These are phyloP conservation scores for Psilocybe sp. DNA, from an alignment of 768 basidiomycete genomes.

Conservation along the genomic window DNA sequence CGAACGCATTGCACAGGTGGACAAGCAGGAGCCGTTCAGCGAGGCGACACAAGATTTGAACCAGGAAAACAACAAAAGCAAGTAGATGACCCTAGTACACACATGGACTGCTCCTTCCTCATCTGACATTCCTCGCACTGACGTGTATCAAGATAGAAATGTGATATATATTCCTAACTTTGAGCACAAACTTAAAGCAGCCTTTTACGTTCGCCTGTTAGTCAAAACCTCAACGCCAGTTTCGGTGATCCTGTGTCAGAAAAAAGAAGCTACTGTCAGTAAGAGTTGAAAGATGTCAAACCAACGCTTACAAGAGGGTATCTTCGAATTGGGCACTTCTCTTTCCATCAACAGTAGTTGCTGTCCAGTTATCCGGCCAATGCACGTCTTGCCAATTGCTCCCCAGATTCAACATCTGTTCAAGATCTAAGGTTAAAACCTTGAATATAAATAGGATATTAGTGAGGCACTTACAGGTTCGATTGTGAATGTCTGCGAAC, in stretches of 20 bases:
- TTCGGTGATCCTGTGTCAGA: conserved; percentile 74
- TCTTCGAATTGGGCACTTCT: conserved; percentile 97
- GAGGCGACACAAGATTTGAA: conserved; percentile 69
- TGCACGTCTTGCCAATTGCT: conserved; percentile 72
- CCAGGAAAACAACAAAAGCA: conserved; percentile 48
- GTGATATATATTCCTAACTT: conserved; percentile 1
- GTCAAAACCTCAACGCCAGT: conserved; percentile 88
- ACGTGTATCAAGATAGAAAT: background rate
- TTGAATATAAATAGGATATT: conserved; percentile 5
- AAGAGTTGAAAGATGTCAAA: background rate
- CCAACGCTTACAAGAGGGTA: conserved; percentile 77
- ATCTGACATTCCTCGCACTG: background rate
- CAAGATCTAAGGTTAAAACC: conserved; percentile 4
- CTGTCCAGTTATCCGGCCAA: conserved; percentile 97
- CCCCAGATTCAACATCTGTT: conserved; percentile 91
- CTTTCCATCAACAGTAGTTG: conserved; percentile 88
- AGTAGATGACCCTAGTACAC: conserved; percentile 2
- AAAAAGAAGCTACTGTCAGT: conserved; percentile 1
- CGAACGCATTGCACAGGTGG: conserved; percentile 56
- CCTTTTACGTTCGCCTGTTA: conserved; percentile 27
- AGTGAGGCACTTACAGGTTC: conserved; percentile 53
- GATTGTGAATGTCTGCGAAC: conserved; percentile 61
- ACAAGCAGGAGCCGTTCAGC: conserved; percentile 54
- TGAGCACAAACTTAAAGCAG: conserved; percentile 1
- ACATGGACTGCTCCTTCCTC: background rate